A percentile compares a stretch with the other conserved stretches of the same genome.
These are phyloP conservation scores for Populus tremula DNA, from an alignment of 345 rosid genomes.

Conservation along the genomic window DNA sequence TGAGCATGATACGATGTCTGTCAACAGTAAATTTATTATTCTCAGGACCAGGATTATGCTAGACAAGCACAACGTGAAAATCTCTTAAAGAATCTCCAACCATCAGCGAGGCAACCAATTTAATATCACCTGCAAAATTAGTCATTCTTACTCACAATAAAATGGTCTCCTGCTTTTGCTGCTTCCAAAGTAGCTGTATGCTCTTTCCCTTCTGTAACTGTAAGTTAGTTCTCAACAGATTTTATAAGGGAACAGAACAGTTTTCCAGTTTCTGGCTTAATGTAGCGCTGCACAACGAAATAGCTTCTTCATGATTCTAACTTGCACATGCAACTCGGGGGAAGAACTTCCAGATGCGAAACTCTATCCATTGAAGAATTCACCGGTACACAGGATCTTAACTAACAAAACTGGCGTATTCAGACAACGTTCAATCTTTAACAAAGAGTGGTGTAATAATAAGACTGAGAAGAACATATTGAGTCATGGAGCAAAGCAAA, in stretches of 20 bases:
- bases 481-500: neutral
- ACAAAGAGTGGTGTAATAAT: neutral
- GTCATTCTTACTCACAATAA: neutral
- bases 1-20: neutral
- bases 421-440: no score
- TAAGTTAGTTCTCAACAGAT: constrained; percentile 30
- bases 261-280: constrained; percentile 39
- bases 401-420: neutral
- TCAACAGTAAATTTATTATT: neutral
- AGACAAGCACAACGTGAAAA: neutral
- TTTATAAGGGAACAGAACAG: constrained; percentile 26
- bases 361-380: neutral
- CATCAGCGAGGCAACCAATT: neutral
- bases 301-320: neutral
- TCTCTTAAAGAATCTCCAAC: neutral
- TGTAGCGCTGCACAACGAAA: constrained; percentile 31
- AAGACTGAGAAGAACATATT: neutral
- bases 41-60: neutral
- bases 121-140: neutral
- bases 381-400: neutral
- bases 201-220: neutral
- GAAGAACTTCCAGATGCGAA: neutral
- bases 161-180: neutral
- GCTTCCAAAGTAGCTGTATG: neutral
- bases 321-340: neutral